A percentile compares a stretch with the other conserved stretches of the same genome.
Evolutionary conservation across 2,329 filamentous ascomycete genomes (phyloP).

Genomic region (Epichloe sp.): DNA sequence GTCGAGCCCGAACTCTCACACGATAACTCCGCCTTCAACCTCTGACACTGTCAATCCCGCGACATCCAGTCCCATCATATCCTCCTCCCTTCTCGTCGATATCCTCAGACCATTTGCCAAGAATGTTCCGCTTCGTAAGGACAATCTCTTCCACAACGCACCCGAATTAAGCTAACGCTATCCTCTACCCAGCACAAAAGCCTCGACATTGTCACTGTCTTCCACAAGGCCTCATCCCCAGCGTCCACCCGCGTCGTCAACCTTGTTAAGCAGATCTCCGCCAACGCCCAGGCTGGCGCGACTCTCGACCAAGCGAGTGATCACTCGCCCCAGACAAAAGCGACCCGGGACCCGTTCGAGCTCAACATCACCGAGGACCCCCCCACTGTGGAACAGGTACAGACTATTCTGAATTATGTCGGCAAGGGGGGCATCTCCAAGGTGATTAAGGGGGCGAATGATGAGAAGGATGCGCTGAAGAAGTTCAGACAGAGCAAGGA

Average conservation of each 20-base stretch:
- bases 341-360: constrained; percentile 59
- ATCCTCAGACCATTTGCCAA: background rate
- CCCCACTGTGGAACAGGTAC: constrained; percentile 72
- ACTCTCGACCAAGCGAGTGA: constrained; percentile 64
- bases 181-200: constrained; percentile 52
- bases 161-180: background rate
- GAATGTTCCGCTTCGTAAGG: constrained; percentile 15
- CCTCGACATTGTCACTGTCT: constrained; percentile 87
- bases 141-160: background rate
- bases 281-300: constrained; percentile 51
- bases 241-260: constrained; percentile 61
- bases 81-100: background rate
- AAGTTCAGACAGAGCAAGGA: constrained; percentile 58
- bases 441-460: constrained; percentile 61
- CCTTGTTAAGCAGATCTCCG: constrained; percentile 69
- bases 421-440: constrained; percentile 44
- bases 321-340: constrained; percentile 42
- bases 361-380: constrained; percentile 73
- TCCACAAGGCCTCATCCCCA: constrained; percentile 68
- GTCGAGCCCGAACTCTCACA: background rate
- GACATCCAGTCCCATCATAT: no score
- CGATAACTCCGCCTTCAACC: no score
- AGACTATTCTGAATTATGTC: constrained; percentile 73
- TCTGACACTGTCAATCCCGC: background rate
- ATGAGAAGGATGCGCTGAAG: constrained; percentile 65